These are phyloP conservation scores for Moringa oleifera DNA, from an alignment of 345 rosid genomes.

Conservation along the genomic window DNA sequence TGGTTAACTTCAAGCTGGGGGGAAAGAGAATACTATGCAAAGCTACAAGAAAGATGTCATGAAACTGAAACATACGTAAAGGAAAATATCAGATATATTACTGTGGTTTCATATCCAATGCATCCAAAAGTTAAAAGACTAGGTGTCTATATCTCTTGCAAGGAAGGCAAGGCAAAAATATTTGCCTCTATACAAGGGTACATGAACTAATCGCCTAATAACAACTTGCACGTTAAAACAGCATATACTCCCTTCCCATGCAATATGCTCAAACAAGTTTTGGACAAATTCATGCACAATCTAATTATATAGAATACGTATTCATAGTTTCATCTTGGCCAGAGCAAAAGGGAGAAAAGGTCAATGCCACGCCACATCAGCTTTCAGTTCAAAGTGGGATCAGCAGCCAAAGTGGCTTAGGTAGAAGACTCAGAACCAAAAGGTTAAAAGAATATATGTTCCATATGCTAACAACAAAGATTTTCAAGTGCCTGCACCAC, in stretches of 20 bases:
- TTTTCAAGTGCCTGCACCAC: neutral
- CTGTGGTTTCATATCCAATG: neutral
- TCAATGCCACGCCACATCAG: neutral
- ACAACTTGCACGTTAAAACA: no score
- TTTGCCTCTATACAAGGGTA: no score
- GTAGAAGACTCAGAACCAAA: neutral
- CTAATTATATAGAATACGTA: no score
- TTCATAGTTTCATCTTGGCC: neutral
- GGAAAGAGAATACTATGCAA: neutral
- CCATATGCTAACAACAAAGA: neutral
- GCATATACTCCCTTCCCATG: no score
- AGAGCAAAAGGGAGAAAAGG: neutral
- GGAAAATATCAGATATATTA: neutral
- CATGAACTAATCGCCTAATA: no score
- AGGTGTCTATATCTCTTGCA: no score
- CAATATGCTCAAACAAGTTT: no score
- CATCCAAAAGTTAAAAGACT: no score
- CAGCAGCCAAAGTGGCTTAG: constrained; percentile 4
- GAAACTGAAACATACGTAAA: no score
- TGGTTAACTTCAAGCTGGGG: neutral
- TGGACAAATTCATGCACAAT: no score
- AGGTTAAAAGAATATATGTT: neutral
- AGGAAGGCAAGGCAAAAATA: no score
- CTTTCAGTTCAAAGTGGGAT: neutral
- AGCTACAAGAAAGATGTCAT: neutral